Percentiles rank a stretch among this genome's conserved stretches.
These are phyloP conservation scores for Paramecium sonneborni DNA, from an alignment of 73 alveolate species.

Conservation along the genomic window DNA sequence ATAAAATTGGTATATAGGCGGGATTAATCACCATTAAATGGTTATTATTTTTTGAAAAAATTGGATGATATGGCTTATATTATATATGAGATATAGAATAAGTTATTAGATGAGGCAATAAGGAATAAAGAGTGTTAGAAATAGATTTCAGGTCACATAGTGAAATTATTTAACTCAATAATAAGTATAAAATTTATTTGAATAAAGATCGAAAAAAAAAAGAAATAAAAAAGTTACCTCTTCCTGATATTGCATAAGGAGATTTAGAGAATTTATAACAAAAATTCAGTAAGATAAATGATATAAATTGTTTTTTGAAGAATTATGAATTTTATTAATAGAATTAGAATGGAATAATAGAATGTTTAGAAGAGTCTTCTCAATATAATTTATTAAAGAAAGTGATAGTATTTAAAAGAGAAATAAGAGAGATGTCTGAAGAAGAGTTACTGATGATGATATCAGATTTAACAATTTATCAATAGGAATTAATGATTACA, in stretches of 20 bases:
- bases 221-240: not conserved
- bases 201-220: not conserved
- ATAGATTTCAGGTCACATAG: not conserved
- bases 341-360: not conserved
- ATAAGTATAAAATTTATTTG: not conserved
- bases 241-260: not conserved
- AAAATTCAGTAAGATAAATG: not conserved
- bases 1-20: not conserved
- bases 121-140: not conserved
- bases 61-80: not conserved
- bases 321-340: not conserved
- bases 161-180: not conserved
- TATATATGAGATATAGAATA: not conserved
- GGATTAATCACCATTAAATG: constrained; percentile 27
- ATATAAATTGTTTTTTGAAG: not conserved
- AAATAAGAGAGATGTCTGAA: not conserved
- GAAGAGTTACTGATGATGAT: not conserved
- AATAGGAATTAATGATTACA: not conserved
- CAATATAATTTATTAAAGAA: not conserved
- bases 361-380: not conserved
- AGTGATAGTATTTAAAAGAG: not conserved
- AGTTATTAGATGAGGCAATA: not conserved
- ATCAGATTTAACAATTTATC: not conserved
- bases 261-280: not conserved
- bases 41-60: not conserved